These are phyloP conservation scores for Cladophialophora immunda DNA, from an alignment of 2,329 filamentous ascomycete species.

Conservation along the genomic window DNA sequence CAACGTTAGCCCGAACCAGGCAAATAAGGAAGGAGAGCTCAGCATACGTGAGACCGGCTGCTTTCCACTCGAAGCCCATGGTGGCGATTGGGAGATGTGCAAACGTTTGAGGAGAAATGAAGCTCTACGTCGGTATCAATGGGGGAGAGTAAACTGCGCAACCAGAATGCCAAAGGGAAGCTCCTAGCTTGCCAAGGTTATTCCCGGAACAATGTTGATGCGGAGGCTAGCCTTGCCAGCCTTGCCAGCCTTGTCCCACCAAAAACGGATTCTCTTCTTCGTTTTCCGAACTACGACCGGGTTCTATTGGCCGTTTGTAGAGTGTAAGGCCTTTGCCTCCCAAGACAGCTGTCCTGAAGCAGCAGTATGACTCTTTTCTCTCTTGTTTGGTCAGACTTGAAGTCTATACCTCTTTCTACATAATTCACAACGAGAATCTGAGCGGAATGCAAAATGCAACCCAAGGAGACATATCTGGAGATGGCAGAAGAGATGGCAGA, in stretches of 20 bases:
- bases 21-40: constrained; percentile 41
- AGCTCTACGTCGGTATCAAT: constrained; percentile 5
- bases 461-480: not conserved
- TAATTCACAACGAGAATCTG: not conserved
- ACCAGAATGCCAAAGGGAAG: not conserved
- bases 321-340: not conserved
- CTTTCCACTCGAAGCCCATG: constrained; percentile 99
- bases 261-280: not conserved
- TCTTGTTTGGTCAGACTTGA: not conserved
- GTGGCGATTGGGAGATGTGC: constrained; percentile 26
- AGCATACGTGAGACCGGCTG: constrained; percentile 90
- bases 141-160: constrained; percentile 4
- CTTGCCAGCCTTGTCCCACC: not conserved
- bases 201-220: constrained; percentile 5
- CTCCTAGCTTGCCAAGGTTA: constrained; percentile 4
- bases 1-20: constrained; percentile 47
- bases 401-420: not conserved
- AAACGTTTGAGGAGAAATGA: not conserved
- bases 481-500: too few relatives aligned
- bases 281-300: not conserved
- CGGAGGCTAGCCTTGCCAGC: not conserved
- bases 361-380: not conserved
- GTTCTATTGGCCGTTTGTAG: not conserved
- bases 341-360: not conserved
- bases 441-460: not conserved